Base-by-base conservation (phyloP, 1,284 basidiomycete species). In the Xerocomus cyaneibrunnescens region DNA sequence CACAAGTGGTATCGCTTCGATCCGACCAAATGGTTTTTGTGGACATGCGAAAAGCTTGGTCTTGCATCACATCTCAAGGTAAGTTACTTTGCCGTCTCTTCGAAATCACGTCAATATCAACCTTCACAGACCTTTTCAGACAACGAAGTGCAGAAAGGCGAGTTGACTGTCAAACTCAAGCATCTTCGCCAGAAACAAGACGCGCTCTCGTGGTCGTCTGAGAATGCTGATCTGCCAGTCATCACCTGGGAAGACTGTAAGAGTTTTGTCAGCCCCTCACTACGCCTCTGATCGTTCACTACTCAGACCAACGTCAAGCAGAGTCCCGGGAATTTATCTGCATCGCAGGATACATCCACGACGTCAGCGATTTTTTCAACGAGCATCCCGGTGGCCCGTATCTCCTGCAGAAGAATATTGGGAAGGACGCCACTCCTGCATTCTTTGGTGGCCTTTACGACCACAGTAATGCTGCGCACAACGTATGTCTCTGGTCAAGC, bases 361-460 rank as follows among this genome's bases (percentile, higher is more conserved):
- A 95, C 60, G 83, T 91, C 49, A 76, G 83, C 3, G 72, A 77
- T 14, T 94, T 94, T 71, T 78, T 88, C 55, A 87, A 93, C 52
- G 87, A 94, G 67, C 92, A 95, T 70, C 92, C 92, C 25, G 92
- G 88, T 41, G 76, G 76, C 14, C 74, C 79, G 7, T 78, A 84
- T 64, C 69, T 89, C 17, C 71, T 90, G 59, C 78, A 81, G 66
- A 81, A 83, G 60, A 81, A 78, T 41, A 81, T 89, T 58, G 88
- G 88, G 39, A 85, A 83, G 61, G 92, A 94, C 64, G 91, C 89
- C 5, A 92, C 92, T 1, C 87, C 88, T 0, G 90, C 91, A 2
- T 94, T 95, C 82, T 93, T 92, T 66, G 92, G 92, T 51, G 92
- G 92, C 64, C 84, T 93, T 10, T 93, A 94, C 67, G 90, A 94